A percentile compares a stretch with the other conserved stretches of the same genome.
These are phyloP conservation scores for Salmacisia buchloeana DNA, from an alignment of 1,284 basidiomycete genomes.

Conservation along the genomic window DNA sequence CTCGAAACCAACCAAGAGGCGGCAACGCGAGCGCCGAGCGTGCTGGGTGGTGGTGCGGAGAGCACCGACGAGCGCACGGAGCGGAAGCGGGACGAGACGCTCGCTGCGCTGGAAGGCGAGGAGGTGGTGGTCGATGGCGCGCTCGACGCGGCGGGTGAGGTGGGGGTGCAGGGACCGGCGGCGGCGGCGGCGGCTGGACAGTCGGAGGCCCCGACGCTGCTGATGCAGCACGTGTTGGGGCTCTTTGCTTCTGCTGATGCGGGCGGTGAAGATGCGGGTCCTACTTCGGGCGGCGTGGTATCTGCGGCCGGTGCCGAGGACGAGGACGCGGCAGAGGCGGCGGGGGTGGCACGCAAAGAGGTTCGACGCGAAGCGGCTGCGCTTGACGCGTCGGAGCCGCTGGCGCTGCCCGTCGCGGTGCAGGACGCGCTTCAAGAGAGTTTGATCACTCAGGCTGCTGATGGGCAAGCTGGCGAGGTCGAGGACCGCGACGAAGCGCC, in stretches of 20 bases:
- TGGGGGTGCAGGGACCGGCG: neutral
- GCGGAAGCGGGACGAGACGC: neutral
- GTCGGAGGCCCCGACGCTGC: neutral
- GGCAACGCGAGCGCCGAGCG: neutral
- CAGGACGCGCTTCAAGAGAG: no score
- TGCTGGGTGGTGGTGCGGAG: neutral
- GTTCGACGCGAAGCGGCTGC: neutral
- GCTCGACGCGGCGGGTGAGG: no score
- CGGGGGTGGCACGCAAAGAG: neutral
- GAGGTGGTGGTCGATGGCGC: no score
- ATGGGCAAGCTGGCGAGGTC: no score
- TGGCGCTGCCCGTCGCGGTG: neutral
- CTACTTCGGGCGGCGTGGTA: neutral
- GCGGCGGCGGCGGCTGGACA: neutral
- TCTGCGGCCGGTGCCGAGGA: no score
- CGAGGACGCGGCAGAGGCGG: neutral
- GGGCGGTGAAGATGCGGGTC: no score
- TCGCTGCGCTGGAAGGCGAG: neutral
- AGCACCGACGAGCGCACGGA: neutral
- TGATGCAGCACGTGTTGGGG: constrained; percentile 6
- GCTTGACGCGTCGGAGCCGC: neutral
- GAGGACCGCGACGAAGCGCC: no score
- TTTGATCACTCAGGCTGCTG: no score
- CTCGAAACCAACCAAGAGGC: neutral
- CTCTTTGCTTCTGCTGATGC: neutral